These are phyloP conservation scores for Psilocybe subaeruginosa DNA, from an alignment of 768 basidiomycete genomes.

Conservation along the genomic window DNA sequence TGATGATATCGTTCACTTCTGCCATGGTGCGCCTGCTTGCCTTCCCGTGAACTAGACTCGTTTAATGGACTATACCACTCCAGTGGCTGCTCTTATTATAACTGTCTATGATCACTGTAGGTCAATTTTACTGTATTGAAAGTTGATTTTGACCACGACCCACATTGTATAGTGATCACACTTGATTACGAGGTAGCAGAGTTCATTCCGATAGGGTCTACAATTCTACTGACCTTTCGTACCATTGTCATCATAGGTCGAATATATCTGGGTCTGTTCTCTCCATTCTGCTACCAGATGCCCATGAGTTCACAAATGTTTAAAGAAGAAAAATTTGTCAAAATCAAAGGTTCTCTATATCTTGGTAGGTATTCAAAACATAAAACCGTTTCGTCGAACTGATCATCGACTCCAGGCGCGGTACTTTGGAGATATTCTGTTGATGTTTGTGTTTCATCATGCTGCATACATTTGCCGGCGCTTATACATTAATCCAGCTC, in stretches of 20 bases:
- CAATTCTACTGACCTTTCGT: background rate
- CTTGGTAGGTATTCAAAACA: constrained; percentile 10
- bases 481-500: constrained; percentile 1
- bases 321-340: constrained; percentile 23
- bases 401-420: constrained; percentile 15
- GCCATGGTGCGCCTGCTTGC: constrained; percentile 22
- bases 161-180: constrained; percentile 17
- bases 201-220: background rate
- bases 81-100: constrained; percentile 23
- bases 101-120: constrained; percentile 27
- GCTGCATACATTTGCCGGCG: background rate
- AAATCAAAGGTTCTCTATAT: constrained; percentile 26
- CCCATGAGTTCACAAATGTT: too few relatives aligned
- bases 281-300: background rate
- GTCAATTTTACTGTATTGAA: background rate
- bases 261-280: constrained; percentile 25
- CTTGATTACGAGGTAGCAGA: constrained; percentile 23
- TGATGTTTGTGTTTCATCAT: constrained; percentile 18
- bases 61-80: background rate
- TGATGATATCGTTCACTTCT: constrained; percentile 22
- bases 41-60: background rate
- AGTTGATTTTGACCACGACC: background rate
- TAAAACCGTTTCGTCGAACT: background rate
- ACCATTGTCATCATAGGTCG: constrained; percentile 13
- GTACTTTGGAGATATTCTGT: constrained; percentile 23